phyloP scores from a whole-genome alignment of 345 rosid genomes.

The Euphorbia peplus region DNA sequence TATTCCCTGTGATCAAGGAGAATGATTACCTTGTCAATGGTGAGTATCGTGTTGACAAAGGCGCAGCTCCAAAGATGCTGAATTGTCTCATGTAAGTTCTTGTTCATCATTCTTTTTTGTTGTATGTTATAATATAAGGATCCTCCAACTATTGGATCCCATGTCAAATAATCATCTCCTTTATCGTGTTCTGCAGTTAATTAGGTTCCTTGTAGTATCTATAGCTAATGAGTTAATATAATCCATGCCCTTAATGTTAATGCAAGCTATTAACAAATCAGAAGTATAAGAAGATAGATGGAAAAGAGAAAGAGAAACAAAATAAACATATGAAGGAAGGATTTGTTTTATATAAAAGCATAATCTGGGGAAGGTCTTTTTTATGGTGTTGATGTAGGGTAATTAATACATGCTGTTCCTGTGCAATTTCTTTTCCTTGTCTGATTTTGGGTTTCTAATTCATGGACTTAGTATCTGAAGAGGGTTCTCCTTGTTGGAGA shows the following conservation, averaged over 20 bases:
- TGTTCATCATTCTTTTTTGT: background rate
- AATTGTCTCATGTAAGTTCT: slow-evolving; percentile 95
- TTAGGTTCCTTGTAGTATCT: background rate
- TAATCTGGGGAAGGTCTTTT: no score
- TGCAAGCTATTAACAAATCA: no score
- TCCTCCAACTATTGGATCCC: background rate
- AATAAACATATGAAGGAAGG: no score
- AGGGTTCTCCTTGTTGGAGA: background rate
- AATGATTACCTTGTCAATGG: slow-evolving; percentile 98
- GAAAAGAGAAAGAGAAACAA: no score
- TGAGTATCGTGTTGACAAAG: slow-evolving; percentile 96
- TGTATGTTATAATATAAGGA: background rate
- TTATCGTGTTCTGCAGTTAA: background rate
- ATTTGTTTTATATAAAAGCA: no score
- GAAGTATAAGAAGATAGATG: no score
- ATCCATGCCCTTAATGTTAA: no score
- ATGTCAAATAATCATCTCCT: background rate
- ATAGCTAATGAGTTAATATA: no score
- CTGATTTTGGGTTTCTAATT: no score
- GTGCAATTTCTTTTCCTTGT: no score
- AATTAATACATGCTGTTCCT: no score
- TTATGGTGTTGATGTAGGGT: no score
- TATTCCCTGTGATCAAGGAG: slow-evolving; percentile 95
- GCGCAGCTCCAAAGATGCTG: slow-evolving; percentile 97
- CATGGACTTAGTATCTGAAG: background rate